Conservation (phyloP, 306 rosid genomes). For the Vigna hirtella region DNA sequence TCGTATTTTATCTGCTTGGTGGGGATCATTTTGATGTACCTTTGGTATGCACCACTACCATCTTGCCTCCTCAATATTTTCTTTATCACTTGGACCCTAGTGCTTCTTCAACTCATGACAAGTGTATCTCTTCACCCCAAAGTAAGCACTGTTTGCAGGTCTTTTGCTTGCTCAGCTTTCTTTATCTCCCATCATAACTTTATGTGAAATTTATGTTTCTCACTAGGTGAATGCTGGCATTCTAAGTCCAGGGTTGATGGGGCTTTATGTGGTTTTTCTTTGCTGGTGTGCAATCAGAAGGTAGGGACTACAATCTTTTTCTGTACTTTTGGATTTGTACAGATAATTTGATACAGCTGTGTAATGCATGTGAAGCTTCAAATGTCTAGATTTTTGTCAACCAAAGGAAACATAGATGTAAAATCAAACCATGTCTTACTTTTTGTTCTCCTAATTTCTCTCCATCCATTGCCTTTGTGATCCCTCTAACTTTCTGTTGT, state of each 20-base stretch:
- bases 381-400: neutral
- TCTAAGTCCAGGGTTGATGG: conserved; percentile 93
- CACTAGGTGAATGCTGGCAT: conserved; percentile 86
- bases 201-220: neutral
- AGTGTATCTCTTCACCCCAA: conserved; percentile 93
- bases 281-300: conserved; percentile 99
- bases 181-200: conserved; percentile 29
- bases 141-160: conserved; percentile 50
- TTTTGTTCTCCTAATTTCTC: neutral
- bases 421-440: neutral
- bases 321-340: conserved; percentile 13
- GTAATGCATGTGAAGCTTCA: conserved; percentile 2
- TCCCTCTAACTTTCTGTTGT: conserved; percentile 14
- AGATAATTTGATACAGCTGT: conserved; percentile 1
- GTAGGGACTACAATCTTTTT: conserved; percentile 47
- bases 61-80: conserved; percentile 92
- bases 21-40: conserved; percentile 86
- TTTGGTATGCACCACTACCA: conserved; percentile 90
- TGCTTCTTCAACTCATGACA: conserved; percentile 91
- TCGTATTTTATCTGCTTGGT: conserved; percentile 77
- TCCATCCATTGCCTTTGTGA: conserved; percentile 17
- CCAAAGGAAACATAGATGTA: conserved; percentile 3
- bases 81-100: conserved; percentile 93
- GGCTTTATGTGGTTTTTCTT: conserved; percentile 90
- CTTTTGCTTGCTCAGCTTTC: conserved; percentile 14